Percentiles rank a stretch among this genome's conserved stretches.
Evolutionary conservation across 805 yeast species (phyloP).

Genomic region (Candida boidinii): DNA sequence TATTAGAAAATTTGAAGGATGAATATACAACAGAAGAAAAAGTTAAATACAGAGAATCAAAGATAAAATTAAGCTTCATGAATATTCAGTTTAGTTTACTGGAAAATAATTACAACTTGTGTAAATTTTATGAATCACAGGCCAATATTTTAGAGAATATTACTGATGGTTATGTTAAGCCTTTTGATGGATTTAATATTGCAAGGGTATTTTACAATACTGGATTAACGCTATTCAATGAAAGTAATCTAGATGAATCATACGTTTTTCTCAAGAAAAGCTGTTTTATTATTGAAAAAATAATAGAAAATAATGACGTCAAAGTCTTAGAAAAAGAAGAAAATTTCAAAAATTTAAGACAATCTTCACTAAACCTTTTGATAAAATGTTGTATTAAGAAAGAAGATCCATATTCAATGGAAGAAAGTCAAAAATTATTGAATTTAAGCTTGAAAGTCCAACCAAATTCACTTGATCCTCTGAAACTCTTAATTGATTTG

Average conservation of each 20-base stretch:
- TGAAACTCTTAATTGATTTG: slow-evolving; percentile 19
- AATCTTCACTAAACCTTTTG: slow-evolving; percentile 17
- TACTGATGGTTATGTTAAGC: slow-evolving; percentile 6
- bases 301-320: slow-evolving; percentile 6
- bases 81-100: slow-evolving; percentile 23
- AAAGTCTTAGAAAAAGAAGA: not conserved
- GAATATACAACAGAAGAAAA: not conserved
- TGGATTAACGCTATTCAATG: slow-evolving; percentile 7
- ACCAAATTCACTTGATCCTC: slow-evolving; percentile 23
- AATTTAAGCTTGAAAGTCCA: slow-evolving; percentile 17
- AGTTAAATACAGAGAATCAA: slow-evolving; percentile 3
- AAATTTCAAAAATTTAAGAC: slow-evolving; percentile 13
- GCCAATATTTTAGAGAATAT: slow-evolving; percentile 13
- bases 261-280: slow-evolving; percentile 9
- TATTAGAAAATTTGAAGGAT: slow-evolving; percentile 11
- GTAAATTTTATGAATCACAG: slow-evolving; percentile 25
- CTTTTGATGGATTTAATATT: slow-evolving; percentile 17
- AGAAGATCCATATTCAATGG: slow-evolving; percentile 6
- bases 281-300: slow-evolving; percentile 11
- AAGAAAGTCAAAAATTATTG: slow-evolving; percentile 14
- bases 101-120: slow-evolving; percentile 26
- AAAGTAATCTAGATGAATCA: slow-evolving; percentile 4
- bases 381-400: slow-evolving; percentile 19
- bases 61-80: slow-evolving; percentile 20
- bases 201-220: slow-evolving; percentile 27